Conservation (phyloP, 768 basidiomycete genomes). For the Collybia nuda region DNA sequence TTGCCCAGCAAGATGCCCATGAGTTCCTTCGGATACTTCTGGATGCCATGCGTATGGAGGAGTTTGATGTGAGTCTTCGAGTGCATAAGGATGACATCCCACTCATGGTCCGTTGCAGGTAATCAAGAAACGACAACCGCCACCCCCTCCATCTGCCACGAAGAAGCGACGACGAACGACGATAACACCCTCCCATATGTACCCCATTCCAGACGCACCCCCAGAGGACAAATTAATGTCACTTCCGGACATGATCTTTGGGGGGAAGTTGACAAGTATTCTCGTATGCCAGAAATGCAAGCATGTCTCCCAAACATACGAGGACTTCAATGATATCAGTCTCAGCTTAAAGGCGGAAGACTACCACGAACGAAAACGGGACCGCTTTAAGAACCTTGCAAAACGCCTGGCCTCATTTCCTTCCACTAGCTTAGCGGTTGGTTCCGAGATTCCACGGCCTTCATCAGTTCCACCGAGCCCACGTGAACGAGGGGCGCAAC, state of each 20-base stretch:
- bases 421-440: slow-evolving; percentile 7
- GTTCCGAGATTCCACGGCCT: slow-evolving; percentile 41
- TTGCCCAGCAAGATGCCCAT: slow-evolving; percentile 95
- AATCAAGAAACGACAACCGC: slow-evolving; percentile 65
- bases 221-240: slow-evolving; percentile 58
- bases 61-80: slow-evolving; percentile 66
- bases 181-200: slow-evolving; percentile 22
- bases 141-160: slow-evolving; percentile 33
- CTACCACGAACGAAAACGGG: slow-evolving; percentile 74
- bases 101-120: slow-evolving; percentile 42
- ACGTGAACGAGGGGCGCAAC: slow-evolving; percentile 19
- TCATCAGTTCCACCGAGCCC: slow-evolving; percentile 58
- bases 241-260: slow-evolving; percentile 89
- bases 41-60: slow-evolving; percentile 94
- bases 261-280: slow-evolving; percentile 85
- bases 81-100: neutral
- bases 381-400: slow-evolving; percentile 73
- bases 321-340: slow-evolving; percentile 94
- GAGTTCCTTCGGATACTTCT: slow-evolving; percentile 88
- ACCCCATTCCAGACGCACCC: slow-evolving; percentile 11
- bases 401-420: slow-evolving; percentile 51
- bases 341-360: slow-evolving; percentile 86
- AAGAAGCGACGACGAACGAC: slow-evolving; percentile 43
- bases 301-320: slow-evolving; percentile 87
- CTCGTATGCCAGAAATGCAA: slow-evolving; percentile 96